Base-by-base conservation (phyloP, 352 stramenopile genomes). In the Hyaloperonospora arabidopsidis region DNA sequence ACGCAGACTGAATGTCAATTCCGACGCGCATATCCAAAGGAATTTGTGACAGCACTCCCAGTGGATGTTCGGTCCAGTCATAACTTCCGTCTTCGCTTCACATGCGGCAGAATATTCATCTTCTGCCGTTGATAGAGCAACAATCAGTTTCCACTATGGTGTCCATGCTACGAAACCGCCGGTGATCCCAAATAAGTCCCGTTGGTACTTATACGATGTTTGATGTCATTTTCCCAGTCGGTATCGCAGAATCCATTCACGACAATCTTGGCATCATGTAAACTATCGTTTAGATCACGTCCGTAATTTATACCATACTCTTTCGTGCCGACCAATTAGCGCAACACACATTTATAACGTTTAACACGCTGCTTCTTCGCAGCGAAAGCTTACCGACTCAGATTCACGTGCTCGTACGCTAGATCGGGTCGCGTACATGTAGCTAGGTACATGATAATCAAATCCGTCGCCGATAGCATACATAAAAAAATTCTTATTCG, bases 1-100 rank as follows among this genome's bases (percentile, higher is more conserved):
- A 43, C 2, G 52, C 59, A 35, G 51, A 38, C 35, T 51, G 45
- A 32, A 57, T 66, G 25, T 66, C 45, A 35, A 66, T 61, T 17
- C 59, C 52, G 15, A 61, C 13, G 5, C 35, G 35, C 13, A 18
- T 15, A 15, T 18, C 13, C 5, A 41, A 4, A 18, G n/a, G 5
- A 41, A 41, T 3, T 41, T 15, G 5, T 15, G 5, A 15, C 12
- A 41, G 0, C 35, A 41, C 35, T 18, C 0, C 5, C 12, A 5
- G n/a, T 15, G 5, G 2, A 41, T 41, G 5, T 41, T n/a, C 12
- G 4, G 13, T 18, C 5, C 12, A 41, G 35, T 11, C n/a, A 18
- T 15, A 18, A 11, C n/a, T 23, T 45, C 3, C 39, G 22, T 23
- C 14, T 5, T 23, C 2, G 39, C 39, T 19, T 45, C 12, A 22